Evolutionary conservation across 495 filamentous ascomycete genomes (phyloP).

Genomic region (Penicillium robsamsonii): DNA sequence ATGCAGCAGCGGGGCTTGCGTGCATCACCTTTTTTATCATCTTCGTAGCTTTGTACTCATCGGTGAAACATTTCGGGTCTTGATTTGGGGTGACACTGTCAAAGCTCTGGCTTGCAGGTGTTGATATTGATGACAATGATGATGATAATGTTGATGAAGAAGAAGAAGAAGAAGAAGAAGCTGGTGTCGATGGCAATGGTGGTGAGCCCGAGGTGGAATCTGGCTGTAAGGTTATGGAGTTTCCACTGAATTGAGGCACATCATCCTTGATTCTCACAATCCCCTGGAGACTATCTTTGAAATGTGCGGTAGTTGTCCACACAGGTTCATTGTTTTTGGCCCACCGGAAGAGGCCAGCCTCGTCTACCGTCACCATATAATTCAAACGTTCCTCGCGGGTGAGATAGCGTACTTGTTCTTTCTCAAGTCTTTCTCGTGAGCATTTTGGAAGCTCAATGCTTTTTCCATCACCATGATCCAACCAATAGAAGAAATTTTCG

Average conservation of each 20-base stretch:
- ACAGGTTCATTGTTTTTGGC: constrained; percentile 75
- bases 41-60: constrained; percentile 48
- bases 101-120: neutral
- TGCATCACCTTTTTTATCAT: constrained; percentile 63
- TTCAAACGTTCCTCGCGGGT: constrained; percentile 67
- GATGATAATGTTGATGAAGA: constrained; percentile 5
- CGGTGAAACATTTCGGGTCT: neutral
- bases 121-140: constrained; percentile 8
- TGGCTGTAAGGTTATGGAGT: neutral
- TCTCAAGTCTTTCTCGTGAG: constrained; percentile 63
- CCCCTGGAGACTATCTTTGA: constrained; percentile 74
- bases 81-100: neutral
- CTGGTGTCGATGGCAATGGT: neutral
- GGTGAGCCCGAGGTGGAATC: constrained; percentile 6
- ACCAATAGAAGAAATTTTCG: constrained; percentile 95
- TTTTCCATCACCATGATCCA: constrained; percentile 77
- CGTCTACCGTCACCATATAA: constrained; percentile 70
- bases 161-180: too few species aligned
- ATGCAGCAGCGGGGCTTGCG: constrained; percentile 63
- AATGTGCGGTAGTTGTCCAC: constrained; percentile 66
- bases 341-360: constrained; percentile 68
- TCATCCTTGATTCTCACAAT: constrained; percentile 66
- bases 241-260: constrained; percentile 46
- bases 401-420: constrained; percentile 71
- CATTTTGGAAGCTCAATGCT: constrained; percentile 56